Base-by-base conservation (phyloP, 768 basidiomycete species). In the Pleurotus tuber-regium region DNA sequence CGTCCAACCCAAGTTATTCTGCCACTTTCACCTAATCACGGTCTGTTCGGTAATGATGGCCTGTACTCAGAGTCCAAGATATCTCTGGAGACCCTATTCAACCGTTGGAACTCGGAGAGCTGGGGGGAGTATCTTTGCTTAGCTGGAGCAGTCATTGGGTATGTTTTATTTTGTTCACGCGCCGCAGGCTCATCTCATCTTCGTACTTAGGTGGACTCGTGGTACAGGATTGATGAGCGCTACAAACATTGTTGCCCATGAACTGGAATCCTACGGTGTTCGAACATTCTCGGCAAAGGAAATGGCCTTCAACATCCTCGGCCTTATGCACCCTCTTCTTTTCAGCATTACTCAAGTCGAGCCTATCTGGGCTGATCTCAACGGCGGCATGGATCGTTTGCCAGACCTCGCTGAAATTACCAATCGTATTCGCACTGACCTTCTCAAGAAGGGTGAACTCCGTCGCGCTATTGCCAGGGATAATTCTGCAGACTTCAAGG, bases 301-400 rank as follows among this genome's bases (percentile, higher is more conserved):
- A 72, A 99, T 98, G 97, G 95, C 97, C 0, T 99, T 99, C 84
- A 99, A 99, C 71, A 93, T 99, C 61, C 87, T 99, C 50, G 96
- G 97, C 54, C 80, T 99, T 43, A 98, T 99, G 96, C 97, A 99
- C 64, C 97, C 97, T 38, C 84, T 98, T 4, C 81, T 99, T 48
- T 98, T 98, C 83, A 97, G 96, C 69, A 96, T 99, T 63, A 97
- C 96, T 9, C 97, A 99, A 67, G 95, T 98, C 40, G 96, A 99
- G 66, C 96, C 97, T 7, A 95, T 98, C 65, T 98, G 97, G 97
- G 97, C 96, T 50, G 97, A 98, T 66, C 77, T 98, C 56, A 97
- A 95, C 59, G 96, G 96, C 61, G 96, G 95, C 28, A 98, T 98
- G 94, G 95, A 97, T 72, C 91, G 91, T 55, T 79, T 98, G 7